Evolutionary conservation across 2,329 filamentous ascomycete genomes (phyloP), one percentile per base, ranked within the genome.

Genomic region (Ceratocystis diversiconidia): DNA sequence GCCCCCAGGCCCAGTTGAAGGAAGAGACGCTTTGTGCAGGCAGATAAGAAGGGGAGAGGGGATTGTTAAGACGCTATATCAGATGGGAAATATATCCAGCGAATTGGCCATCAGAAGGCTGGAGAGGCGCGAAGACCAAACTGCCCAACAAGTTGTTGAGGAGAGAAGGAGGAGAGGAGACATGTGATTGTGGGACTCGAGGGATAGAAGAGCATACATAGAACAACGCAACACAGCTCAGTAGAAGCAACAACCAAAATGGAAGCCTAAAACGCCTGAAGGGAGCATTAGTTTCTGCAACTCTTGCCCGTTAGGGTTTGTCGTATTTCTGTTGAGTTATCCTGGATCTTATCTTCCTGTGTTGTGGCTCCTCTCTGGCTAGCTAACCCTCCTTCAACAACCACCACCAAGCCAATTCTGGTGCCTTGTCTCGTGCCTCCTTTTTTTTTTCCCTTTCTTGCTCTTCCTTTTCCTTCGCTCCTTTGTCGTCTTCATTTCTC

Each of bases 381-480:
- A 41, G 36, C 36, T 12, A 41, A 41, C 32, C 32, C 36, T 41
- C 36, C 36, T 41, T 32, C 25, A 30, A 28, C 30, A 30, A 28
- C 30, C 52, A 57, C 52, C 52, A 57, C 52, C 52, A 32, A 57
- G 30, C 52, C 52, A 57, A 57, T 57, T 30, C 19, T 57, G 52
- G 52, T 17, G 22, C 52, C 52, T 57, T 57, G 52, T 57, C 52
- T 57, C 52, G 52, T 57, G 52, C 52, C 52, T 57, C 52, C 52
- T 57, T 32, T 32, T 57, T n/a, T 32, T 28, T 55, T 15, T 25
- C 4, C 28, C 30, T 5, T 32, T 15, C 19, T 30, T 8, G 25
- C 30, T 30, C 30, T 32, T 30, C 52, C 10, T 15, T 41, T 41
- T 15, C 36, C 36, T 41, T 41, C 10, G 36, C 36, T 41, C 36